Percentiles rank a stretch among this genome's conserved stretches.
Conservation (phyloP, 345 rosid genomes). For the Clausena lansium region DNA sequence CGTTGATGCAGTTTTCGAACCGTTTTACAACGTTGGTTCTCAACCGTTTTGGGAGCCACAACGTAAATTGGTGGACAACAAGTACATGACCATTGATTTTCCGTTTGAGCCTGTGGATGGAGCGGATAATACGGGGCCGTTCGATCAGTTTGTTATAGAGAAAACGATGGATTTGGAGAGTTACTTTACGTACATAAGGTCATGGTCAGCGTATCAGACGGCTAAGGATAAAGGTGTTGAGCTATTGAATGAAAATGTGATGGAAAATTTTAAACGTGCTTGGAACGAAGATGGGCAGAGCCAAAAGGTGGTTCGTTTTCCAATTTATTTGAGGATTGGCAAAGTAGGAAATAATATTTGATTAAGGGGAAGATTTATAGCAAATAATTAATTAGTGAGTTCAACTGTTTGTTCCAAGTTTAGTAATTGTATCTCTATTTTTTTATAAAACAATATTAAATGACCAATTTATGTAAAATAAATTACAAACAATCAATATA, state of each 20-base stretch:
- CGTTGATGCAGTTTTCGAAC: slow-evolving; percentile 48
- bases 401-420: too few relatives aligned
- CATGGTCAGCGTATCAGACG: slow-evolving; percentile 73
- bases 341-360: slow-evolving; percentile 35
- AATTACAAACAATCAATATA: too few relatives aligned
- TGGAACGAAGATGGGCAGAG: slow-evolving; percentile 52
- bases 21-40: slow-evolving; percentile 42
- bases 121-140: slow-evolving; percentile 47
- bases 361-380: too few relatives aligned
- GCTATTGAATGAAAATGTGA: slow-evolving; percentile 45
- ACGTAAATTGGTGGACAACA: slow-evolving; percentile 58
- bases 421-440: too few relatives aligned
- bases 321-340: slow-evolving; percentile 68
- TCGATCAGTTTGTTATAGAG: slow-evolving; percentile 46
- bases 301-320: slow-evolving; percentile 49
- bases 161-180: slow-evolving; percentile 53
- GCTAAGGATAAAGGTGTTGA: slow-evolving; percentile 68
- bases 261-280: slow-evolving; percentile 40
- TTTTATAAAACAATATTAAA: too few relatives aligned
- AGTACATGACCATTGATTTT: slow-evolving; percentile 51
- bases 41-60: slow-evolving; percentile 56
- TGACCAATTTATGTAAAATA: too few relatives aligned
- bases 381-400: too few relatives aligned
- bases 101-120: slow-evolving; percentile 69
- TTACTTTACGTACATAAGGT: slow-evolving; percentile 54